Evolutionary conservation across 371 early-diverging fungal species (phyloP), one percentile per base, ranked within the genome.

Genomic region (Lichtheimia ramosa): DNA sequence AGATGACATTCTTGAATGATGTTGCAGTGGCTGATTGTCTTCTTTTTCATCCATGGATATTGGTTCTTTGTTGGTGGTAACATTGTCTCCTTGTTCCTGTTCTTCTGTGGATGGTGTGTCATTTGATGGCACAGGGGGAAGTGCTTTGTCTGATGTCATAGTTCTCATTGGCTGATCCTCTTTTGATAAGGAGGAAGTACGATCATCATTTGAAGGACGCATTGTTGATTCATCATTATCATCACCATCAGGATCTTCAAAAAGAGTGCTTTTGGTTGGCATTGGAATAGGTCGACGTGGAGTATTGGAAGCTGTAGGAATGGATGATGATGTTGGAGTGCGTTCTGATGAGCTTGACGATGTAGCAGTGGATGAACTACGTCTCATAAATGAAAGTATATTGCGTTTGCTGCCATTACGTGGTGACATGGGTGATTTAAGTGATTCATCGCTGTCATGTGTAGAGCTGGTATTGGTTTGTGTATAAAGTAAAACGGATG

Each of bases 181-280:
- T 34, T 2, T 34, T 21, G 46, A n/a, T 18, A 21, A 46, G 43
- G 43, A 46, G n/a, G 46, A 14, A 14, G n/a, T n/a, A 14, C 16
- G 46, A 46, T n/a, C 18, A 16, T 46, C 18, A 46, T n/a, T n/a
- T 7, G 18, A 20, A 12, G 46, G 16, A 46, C 34, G 34, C 0
- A 10, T 6, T 28, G 28, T 34, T 58, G n/a, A 12, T 18, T 58
- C 58, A 20, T 58, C 59, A 18, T 58, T 49, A 20, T 28, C 48
- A 34, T 34, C 34, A 10, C 70, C 71, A 48, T 77, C 77, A 15
- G 77, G 77, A 51, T 77, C 77, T 55, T 74, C 74, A 54, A 77
- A 77, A 10, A 77, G 46, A 0, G 74, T 77, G 48, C 71, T 69
- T 5, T 68, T 54, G 0, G 71, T 67, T 3, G 72, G 67, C 39